Percentiles rank a stretch among this genome's conserved stretches.
Conservation (phyloP, 2,329 filamentous ascomycete genomes). For the Neocucurbitaria cava region DNA sequence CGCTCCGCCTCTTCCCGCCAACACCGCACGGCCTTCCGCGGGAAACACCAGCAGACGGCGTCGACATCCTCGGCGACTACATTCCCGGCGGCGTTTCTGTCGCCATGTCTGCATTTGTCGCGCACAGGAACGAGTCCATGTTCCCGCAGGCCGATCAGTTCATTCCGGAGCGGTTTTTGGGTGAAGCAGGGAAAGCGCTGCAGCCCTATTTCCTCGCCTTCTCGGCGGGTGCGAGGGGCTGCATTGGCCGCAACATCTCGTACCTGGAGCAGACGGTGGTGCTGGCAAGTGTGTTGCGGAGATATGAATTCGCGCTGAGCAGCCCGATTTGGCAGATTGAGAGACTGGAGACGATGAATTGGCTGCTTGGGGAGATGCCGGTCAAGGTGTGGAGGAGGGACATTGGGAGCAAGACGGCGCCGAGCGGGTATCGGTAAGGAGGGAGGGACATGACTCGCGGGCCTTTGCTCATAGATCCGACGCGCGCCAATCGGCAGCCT, state of each 20-base stretch:
- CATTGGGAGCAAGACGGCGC: conserved; percentile 11
- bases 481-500: no score
- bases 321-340: conserved; percentile 44
- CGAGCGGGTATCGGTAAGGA: conserved; percentile 16
- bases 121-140: conserved; percentile 45
- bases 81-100: conserved; percentile 36
- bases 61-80: conserved; percentile 34
- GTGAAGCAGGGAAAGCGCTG: conserved; percentile 38
- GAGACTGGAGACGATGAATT: conserved; percentile 48
- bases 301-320: conserved; percentile 49
- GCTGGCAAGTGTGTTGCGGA: conserved; percentile 42
- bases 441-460: not conserved
- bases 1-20: conserved; percentile 55
- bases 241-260: conserved; percentile 41
- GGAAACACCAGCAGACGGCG: conserved; percentile 39
- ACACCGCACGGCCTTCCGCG: conserved; percentile 51
- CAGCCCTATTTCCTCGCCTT: conserved; percentile 42
- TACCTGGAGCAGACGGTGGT: conserved; percentile 43
- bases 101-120: conserved; percentile 56
- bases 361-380: conserved; percentile 47
- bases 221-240: conserved; percentile 36
- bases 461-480: no score
- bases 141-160: conserved; percentile 42
- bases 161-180: conserved; percentile 48
- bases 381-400: conserved; percentile 48